phyloP scores from a whole-genome alignment of 805 yeast species.

The Candida sphagnicola region DNA sequence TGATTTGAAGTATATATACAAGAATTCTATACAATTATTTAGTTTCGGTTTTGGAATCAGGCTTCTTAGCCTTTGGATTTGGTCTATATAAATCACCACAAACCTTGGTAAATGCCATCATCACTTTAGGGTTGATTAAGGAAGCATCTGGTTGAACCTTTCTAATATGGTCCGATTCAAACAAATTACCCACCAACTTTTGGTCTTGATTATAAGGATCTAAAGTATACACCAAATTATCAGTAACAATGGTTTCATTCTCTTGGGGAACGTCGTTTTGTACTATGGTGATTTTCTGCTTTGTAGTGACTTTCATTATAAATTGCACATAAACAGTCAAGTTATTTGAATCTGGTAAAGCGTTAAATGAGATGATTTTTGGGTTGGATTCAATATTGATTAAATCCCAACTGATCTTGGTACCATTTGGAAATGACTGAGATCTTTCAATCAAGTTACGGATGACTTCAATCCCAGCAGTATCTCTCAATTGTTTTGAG shows the following conservation, averaged over 20 bases:
- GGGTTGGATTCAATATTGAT: conserved; percentile 68
- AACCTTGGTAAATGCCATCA: conserved; percentile 26
- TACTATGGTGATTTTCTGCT: conserved; percentile 29
- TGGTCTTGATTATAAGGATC: conserved; percentile 36
- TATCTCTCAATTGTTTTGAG: conserved; percentile 31
- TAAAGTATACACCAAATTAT: conserved; percentile 35
- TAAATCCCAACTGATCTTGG: conserved; percentile 72
- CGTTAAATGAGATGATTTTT: conserved; percentile 65
- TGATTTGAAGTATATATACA: no score
- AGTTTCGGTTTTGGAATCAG: neutral
- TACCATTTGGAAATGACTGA: conserved; percentile 47
- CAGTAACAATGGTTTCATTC: conserved; percentile 26
- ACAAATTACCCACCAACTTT: conserved; percentile 38
- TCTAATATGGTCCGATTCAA: conserved; percentile 33
- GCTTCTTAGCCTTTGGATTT: conserved; percentile 16
- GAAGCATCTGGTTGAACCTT: conserved; percentile 34
- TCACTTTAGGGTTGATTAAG: conserved; percentile 13
- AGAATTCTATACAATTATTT: no score
- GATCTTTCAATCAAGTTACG: conserved; percentile 30
- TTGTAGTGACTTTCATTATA: conserved; percentile 34
- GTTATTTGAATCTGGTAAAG: conserved; percentile 48
- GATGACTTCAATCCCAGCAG: conserved; percentile 30
- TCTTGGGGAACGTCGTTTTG: conserved; percentile 15
- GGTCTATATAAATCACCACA: conserved; percentile 40
- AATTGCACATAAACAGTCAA: conserved; percentile 36